Evolutionary conservation across 225 moss, liverwort and hornwort genomes (phyloP), one percentile per base, ranked within the genome.

Genomic region (Neckera pumila): DNA sequence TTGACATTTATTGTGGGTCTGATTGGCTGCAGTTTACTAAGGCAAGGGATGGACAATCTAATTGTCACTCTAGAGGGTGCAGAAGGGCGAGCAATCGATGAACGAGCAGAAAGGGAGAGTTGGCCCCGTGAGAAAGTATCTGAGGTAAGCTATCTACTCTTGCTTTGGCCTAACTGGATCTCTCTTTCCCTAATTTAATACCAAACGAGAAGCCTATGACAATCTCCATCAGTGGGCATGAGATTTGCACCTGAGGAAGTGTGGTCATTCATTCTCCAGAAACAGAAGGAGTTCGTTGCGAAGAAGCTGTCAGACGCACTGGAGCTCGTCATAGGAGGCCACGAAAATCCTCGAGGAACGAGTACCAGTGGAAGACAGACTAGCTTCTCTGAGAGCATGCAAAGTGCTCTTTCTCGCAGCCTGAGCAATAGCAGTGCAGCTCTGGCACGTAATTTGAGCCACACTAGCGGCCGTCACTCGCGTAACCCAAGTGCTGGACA

Each of bases 11-110:
- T 38, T 22, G 62, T 47, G 62, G 79, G 70, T 28, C 84, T 77
- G 34, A 67, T 80, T 85, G 88, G 26, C 43, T 92, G 88, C 91
- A 93, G 93, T 80, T 93, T 92, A 78, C 92, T 98, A 38, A 90
- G 98, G 63, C 92, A 95, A 71, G 95, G 95, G 23, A 98, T 98
- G 98, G 89, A 96, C 42, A 96, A 95, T 58, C 89, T 98, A 34
- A 94, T 96, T 22, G 92, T 96, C 51, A 96, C 92, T 58, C 87
- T 96, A 66, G 98, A 98, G 82, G 91, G 93, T 61, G 25, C 94
- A 27, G 93, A 93, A 79, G 96, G 92, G 19, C 94, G 91, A 75
- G 92, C 86, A 36, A 91, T 96, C 40, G 94, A 96, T 82, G 96
- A 96, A 86, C 91, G 89, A 83, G 91, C 92, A 40, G 93, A 92